These are phyloP conservation scores for Ogataea pignaliae DNA, from an alignment of 805 yeast species.

Conservation along the genomic window DNA sequence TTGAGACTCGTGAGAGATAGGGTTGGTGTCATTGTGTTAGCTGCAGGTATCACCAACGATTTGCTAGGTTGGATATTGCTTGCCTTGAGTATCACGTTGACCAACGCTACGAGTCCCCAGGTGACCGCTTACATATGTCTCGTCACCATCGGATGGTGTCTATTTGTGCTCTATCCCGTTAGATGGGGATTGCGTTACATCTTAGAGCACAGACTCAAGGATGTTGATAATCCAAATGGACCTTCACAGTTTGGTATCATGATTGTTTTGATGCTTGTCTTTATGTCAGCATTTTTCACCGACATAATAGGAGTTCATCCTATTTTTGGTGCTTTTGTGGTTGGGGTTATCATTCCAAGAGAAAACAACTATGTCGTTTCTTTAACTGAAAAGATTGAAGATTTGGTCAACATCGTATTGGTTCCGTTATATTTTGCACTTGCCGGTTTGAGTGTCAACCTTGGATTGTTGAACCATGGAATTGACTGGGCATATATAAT, in stretches of 20 bases:
- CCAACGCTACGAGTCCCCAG: constrained; percentile 66
- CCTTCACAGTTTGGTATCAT: constrained; percentile 62
- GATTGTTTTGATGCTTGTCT: constrained; percentile 49
- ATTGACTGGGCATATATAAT: constrained; percentile 75
- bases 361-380: constrained; percentile 68
- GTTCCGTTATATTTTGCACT: constrained; percentile 78
- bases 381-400: constrained; percentile 72
- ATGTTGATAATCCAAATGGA: constrained; percentile 49
- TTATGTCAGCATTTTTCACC: constrained; percentile 70
- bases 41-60: constrained; percentile 81
- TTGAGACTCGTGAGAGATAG: constrained; percentile 64
- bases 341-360: constrained; percentile 72
- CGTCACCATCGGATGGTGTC: constrained; percentile 65
- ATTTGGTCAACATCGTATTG: constrained; percentile 63
- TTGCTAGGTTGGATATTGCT: constrained; percentile 77
- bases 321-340: constrained; percentile 79
- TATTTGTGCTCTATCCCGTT: constrained; percentile 55
- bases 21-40: constrained; percentile 68
- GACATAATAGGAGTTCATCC: constrained; percentile 85
- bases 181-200: constrained; percentile 43
- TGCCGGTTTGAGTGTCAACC: constrained; percentile 68
- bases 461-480: constrained; percentile 60
- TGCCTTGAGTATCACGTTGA: constrained; percentile 71
- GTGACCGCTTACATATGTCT: constrained; percentile 66
- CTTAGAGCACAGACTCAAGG: constrained; percentile 38